These are phyloP conservation scores for Onygenales sp. DNA, from an alignment of 2,329 filamentous ascomycete species.

Conservation along the genomic window DNA sequence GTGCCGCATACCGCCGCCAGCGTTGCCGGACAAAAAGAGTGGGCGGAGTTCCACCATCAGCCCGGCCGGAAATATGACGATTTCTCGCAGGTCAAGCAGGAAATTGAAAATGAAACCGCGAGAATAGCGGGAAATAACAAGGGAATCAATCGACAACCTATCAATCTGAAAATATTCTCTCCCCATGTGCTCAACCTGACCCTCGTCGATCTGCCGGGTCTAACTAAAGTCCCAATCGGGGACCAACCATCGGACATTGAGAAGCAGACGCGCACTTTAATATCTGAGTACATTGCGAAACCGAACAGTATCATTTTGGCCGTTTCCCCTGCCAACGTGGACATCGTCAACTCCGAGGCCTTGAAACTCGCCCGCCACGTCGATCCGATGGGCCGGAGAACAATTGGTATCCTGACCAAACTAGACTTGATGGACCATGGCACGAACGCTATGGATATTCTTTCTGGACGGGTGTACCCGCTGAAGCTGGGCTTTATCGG, in stretches of 20 bases:
- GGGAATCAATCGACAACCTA: conserved; percentile 93
- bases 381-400: conserved; percentile 84
- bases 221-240: conserved; percentile 97
- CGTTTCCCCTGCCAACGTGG: conserved; percentile 94
- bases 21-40: conserved; percentile 58
- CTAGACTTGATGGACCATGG: conserved; percentile 98
- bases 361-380: conserved; percentile 95
- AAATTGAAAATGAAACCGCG: conserved; percentile 94
- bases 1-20: conserved; percentile 69
- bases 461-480: conserved; percentile 94
- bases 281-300: conserved; percentile 97
- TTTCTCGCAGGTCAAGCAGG: conserved; percentile 85
- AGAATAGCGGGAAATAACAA: conserved; percentile 95
- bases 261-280: conserved; percentile 93
- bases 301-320: conserved; percentile 97
- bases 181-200: conserved; percentile 94
- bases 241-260: conserved; percentile 97
- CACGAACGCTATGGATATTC: conserved; percentile 92
- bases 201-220: conserved; percentile 84
- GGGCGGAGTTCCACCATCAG: conserved; percentile 96
- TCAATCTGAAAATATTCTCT: conserved; percentile 98
- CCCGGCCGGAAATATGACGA: conserved; percentile 82
- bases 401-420: conserved; percentile 95
- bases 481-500: conserved; percentile 96
- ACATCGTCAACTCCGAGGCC: conserved; percentile 96